Evolutionary conservation across 78 protist species (phyloP).

Genomic region (Chrysochromulina parva): DNA sequence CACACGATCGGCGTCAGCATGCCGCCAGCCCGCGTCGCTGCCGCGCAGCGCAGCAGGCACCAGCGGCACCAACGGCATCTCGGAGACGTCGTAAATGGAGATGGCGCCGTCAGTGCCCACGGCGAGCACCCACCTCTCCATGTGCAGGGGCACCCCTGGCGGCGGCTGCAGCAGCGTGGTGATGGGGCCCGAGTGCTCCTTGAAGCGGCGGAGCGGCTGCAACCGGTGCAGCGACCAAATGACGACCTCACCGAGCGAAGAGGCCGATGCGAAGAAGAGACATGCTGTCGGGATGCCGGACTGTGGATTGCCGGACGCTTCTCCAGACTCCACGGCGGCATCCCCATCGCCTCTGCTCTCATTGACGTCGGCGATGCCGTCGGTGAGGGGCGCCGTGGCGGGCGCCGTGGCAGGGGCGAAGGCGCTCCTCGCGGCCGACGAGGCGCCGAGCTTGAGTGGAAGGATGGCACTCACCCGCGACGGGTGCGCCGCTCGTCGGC

Average conservation of each 20-base stretch:
- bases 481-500: background rate
- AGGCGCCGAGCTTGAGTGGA: background rate
- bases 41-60: no score
- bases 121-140: background rate
- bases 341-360: no score
- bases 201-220: background rate
- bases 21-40: background rate
- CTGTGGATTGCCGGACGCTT: no score
- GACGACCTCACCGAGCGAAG: background rate
- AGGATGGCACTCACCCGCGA: background rate
- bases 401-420: background rate
- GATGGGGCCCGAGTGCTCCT: background rate
- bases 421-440: no score
- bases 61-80: background rate
- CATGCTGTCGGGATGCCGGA: no score
- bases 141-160: background rate
- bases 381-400: no score
- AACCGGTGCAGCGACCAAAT: background rate
- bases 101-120: background rate
- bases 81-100: background rate
- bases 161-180: slow-evolving; percentile 15
- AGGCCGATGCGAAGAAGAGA: background rate
- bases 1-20: no score
- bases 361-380: no score
- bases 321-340: no score